Percentiles rank a stretch among this genome's conserved stretches.
Conservation (phyloP, 2,329 filamentous ascomycete species). For the Aureobasidium melanogenum region DNA sequence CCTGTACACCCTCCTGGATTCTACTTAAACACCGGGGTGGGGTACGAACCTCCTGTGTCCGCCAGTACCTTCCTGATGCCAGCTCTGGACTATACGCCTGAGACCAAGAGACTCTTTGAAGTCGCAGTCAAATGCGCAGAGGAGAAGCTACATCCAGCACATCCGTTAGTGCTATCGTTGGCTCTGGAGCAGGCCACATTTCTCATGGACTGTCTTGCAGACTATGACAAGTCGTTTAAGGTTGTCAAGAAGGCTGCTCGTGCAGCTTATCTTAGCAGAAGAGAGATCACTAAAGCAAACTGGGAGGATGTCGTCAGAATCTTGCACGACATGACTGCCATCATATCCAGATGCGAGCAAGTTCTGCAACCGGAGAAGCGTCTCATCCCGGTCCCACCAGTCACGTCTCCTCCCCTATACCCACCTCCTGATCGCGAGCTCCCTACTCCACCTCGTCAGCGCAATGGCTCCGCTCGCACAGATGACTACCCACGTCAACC, state of each 20-base stretch:
- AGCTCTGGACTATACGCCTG: conserved; percentile 69
- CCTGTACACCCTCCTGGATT: conserved; percentile 35
- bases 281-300: conserved; percentile 93
- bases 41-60: conserved; percentile 33
- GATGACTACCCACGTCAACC: neutral
- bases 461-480: neutral
- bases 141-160: conserved; percentile 69
- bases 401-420: neutral
- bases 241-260: conserved; percentile 76
- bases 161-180: conserved; percentile 79
- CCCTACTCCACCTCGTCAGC: neutral
- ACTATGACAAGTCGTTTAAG: conserved; percentile 63
- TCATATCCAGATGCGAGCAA: conserved; percentile 66
- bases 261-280: conserved; percentile 78
- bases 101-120: conserved; percentile 72
- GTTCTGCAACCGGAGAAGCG: neutral
- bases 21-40: conserved; percentile 21
- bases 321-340: conserved; percentile 75
- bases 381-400: neutral
- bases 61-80: conserved; percentile 64
- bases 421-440: conserved; percentile 1
- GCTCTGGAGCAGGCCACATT: conserved; percentile 92
- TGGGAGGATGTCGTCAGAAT: conserved; percentile 86
- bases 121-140: conserved; percentile 70
- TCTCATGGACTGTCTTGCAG: conserved; percentile 84